These are phyloP conservation scores for Mycena galopus DNA, from an alignment of 768 basidiomycete species.

Conservation along the genomic window DNA sequence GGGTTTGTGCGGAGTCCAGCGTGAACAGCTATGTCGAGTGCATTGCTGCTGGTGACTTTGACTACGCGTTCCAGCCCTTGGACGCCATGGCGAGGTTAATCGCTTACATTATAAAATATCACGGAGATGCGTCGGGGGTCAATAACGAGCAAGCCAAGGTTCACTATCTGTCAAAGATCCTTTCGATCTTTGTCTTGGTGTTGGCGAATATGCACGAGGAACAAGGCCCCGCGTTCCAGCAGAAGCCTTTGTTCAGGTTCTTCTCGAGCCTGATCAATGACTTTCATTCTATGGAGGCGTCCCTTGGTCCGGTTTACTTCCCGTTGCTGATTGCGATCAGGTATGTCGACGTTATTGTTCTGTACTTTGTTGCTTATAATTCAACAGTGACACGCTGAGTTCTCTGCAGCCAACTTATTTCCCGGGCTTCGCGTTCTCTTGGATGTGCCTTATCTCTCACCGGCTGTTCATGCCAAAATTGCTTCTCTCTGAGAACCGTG, in stretches of 20 bases:
- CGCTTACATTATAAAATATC: conserved; percentile 99
- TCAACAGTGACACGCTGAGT: conserved; percentile 88
- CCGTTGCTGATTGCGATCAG: conserved; percentile 89
- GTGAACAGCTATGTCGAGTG: conserved; percentile 90
- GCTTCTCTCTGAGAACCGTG: conserved; percentile 87
- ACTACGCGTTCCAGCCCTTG: conserved; percentile 89
- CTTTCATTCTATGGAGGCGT: conserved; percentile 85
- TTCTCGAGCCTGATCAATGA: conserved; percentile 97
- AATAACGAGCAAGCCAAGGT: conserved; percentile 97
- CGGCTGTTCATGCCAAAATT: conserved; percentile 98
- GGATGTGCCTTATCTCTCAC: conserved; percentile 97
- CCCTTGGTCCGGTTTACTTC: conserved; percentile 91
- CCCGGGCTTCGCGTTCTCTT: conserved; percentile 98
- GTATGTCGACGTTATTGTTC: conserved; percentile 55
- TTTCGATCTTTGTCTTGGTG: conserved; percentile 97
- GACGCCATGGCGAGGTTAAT: conserved; percentile 97
- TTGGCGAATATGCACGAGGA: conserved; percentile 96
- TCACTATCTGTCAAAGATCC: conserved; percentile 95
- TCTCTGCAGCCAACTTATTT: conserved; percentile 97
- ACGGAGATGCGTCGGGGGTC: conserved; percentile 93
- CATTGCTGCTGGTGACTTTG: conserved; percentile 77
- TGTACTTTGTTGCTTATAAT: conserved; percentile 31
- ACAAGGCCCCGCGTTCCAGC: conserved; percentile 90
- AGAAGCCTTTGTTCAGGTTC: conserved; percentile 98
- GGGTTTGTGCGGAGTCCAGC: conserved; percentile 95